phyloP scores from a whole-genome alignment of 495 filamentous ascomycete species.

The Tricharina praecox region DNA sequence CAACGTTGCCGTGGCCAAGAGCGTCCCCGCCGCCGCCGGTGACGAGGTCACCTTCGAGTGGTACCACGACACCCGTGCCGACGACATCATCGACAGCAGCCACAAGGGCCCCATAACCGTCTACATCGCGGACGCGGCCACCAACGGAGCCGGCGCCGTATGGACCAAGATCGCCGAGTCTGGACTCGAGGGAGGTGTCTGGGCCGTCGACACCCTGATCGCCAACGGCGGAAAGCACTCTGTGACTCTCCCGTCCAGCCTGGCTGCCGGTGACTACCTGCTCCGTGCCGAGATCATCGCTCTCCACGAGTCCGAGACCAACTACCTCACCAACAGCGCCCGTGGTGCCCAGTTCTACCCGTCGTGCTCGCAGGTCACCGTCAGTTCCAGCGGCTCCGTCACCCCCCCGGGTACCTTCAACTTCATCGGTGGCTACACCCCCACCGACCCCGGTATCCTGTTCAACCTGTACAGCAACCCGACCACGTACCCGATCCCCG shows the following conservation, averaged over 20 bases:
- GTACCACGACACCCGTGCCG: conserved; percentile 31
- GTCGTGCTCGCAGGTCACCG: conserved; percentile 35
- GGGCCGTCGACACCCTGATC: conserved; percentile 35
- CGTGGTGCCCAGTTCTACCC: conserved; percentile 40
- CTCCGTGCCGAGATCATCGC: conserved; percentile 39
- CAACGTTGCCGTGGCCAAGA: conserved; percentile 27
- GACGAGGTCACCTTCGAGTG: conserved; percentile 29
- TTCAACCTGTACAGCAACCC: conserved; percentile 32
- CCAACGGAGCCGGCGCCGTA: conserved; percentile 30
- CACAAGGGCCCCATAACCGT: conserved; percentile 37
- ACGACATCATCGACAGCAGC: conserved; percentile 36
- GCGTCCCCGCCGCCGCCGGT: conserved; percentile 31
- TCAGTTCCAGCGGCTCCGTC: conserved; percentile 29
- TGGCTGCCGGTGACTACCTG: conserved; percentile 34
- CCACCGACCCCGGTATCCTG: conserved; percentile 34
- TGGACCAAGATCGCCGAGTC: conserved; percentile 38
- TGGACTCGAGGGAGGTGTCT: conserved; percentile 22
- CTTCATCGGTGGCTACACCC: conserved; percentile 32
- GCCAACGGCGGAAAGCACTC: conserved; percentile 32
- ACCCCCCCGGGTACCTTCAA: conserved; percentile 17
- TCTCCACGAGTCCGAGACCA: conserved; percentile 33
- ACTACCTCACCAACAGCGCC: conserved; percentile 25
- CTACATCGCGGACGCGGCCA: conserved; percentile 32
- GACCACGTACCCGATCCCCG: conserved; percentile 30
- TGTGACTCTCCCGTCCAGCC: conserved; percentile 29